phyloP scores from a whole-genome alignment of 2,329 filamentous ascomycete genomes.

The Pseudophaeomoniella oleicola region DNA sequence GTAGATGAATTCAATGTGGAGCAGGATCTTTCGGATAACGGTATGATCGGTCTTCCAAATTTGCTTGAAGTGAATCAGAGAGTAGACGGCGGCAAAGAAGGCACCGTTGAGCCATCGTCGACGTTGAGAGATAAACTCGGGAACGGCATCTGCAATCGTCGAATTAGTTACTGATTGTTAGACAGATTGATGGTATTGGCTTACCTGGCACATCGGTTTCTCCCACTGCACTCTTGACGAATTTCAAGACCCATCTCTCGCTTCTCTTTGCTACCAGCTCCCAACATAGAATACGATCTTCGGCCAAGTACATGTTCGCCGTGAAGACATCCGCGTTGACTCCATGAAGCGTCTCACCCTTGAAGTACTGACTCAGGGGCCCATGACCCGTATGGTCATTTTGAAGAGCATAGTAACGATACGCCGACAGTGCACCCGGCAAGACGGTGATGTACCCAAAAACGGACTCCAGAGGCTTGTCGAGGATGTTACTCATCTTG shows the following conservation, averaged over 20 bases:
- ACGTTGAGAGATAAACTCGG: conserved; percentile 93
- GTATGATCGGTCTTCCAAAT: conserved; percentile 91
- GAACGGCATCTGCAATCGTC: conserved; percentile 69
- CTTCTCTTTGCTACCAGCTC: conserved; percentile 90
- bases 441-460: conserved; percentile 98
- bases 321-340: conserved; percentile 95
- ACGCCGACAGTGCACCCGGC: conserved; percentile 86
- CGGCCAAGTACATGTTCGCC: conserved; percentile 97
- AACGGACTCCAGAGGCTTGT: conserved; percentile 91
- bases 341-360: conserved; percentile 91
- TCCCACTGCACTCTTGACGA: conserved; percentile 89
- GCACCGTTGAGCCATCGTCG: conserved; percentile 96
- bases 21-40: conserved; percentile 69
- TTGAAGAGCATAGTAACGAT: conserved; percentile 88
- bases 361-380: conserved; percentile 95
- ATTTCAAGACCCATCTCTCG: conserved; percentile 95
- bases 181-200: too few species aligned
- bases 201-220: conserved; percentile 95
- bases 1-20: conserved; percentile 92
- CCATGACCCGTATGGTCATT: conserved; percentile 94
- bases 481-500: conserved; percentile 98
- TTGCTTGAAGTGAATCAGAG: conserved; percentile 84
- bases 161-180: conserved; percentile 1
- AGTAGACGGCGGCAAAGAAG: conserved; percentile 97
- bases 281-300: conserved; percentile 97